A percentile compares a stretch with the other conserved stretches of the same genome.
Evolutionary conservation across 2,329 filamentous ascomycete species (phyloP).

Genomic region (Aspergillus novofumigatus): DNA sequence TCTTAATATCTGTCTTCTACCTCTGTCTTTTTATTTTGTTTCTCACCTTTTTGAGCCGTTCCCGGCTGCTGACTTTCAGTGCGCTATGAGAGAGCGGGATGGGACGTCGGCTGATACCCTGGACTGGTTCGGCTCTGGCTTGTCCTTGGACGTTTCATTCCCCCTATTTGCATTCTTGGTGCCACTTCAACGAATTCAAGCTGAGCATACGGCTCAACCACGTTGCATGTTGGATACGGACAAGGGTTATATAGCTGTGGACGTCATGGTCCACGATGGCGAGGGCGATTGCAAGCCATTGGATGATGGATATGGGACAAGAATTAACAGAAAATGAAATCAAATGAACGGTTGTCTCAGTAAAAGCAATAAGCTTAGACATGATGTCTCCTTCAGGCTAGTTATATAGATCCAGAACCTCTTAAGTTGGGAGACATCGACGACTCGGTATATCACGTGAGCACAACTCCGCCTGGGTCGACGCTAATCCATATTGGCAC

Average conservation of each 20-base stretch:
- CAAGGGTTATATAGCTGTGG: slow-evolving; percentile 13
- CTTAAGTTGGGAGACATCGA: slow-evolving; percentile 1
- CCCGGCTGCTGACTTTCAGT: slow-evolving; percentile 16
- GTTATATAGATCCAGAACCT: background rate
- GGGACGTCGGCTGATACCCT: slow-evolving; percentile 19
- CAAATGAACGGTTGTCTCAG: slow-evolving; percentile 4
- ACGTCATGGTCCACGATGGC: slow-evolving; percentile 12
- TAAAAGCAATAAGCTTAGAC: background rate
- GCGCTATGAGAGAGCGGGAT: slow-evolving; percentile 16
- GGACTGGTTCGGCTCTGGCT: slow-evolving; percentile 21
- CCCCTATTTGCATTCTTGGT: slow-evolving; percentile 24
- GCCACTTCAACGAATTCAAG: slow-evolving; percentile 20
- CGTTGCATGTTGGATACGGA: slow-evolving; percentile 12
- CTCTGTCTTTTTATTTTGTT: slow-evolving; percentile 14
- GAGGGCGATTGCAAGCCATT: slow-evolving; percentile 8
- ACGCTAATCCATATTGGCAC: background rate
- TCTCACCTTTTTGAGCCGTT: slow-evolving; percentile 17
- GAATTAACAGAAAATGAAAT: slow-evolving; percentile 12
- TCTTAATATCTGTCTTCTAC: slow-evolving; percentile 18
- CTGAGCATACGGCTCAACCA: slow-evolving; percentile 16
- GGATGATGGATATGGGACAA: slow-evolving; percentile 8
- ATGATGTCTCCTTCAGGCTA: background rate
- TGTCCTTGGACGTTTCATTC: slow-evolving; percentile 17
- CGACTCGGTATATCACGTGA: background rate
- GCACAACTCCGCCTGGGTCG: background rate